phyloP scores from a whole-genome alignment of 495 filamentous ascomycete species.

The Friedmanniomyces simplex region DNA sequence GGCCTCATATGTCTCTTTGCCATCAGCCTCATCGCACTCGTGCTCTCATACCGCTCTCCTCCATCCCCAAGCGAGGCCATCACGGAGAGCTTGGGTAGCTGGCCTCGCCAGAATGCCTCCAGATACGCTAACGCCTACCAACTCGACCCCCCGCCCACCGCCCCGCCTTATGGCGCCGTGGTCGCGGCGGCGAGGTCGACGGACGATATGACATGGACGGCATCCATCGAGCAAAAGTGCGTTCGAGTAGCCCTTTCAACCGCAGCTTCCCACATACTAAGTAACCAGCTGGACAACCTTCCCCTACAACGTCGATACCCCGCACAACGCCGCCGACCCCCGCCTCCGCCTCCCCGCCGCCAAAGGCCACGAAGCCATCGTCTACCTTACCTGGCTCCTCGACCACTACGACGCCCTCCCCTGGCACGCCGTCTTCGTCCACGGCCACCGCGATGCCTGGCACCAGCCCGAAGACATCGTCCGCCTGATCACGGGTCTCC shows the following conservation, averaged over 20 bases:
- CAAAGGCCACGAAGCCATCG: slow-evolving; percentile 71
- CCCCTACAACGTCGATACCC: slow-evolving; percentile 7
- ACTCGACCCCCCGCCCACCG: not conserved
- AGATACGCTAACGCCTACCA: not conserved
- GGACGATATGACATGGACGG: not conserved
- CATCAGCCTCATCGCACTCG: not conserved
- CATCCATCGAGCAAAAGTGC: not conserved
- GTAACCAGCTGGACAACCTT: slow-evolving; percentile 3
- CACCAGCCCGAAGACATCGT: slow-evolving; percentile 42
- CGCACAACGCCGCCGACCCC: slow-evolving; percentile 2
- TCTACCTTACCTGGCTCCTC: slow-evolving; percentile 61
- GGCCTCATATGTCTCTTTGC: not conserved
- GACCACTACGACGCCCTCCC: slow-evolving; percentile 59
- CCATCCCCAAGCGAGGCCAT: not conserved
- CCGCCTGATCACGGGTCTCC: slow-evolving; percentile 22
- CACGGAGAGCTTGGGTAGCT: not conserved
- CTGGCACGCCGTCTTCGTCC: slow-evolving; percentile 58
- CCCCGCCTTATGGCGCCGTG: not conserved
- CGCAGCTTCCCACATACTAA: not conserved
- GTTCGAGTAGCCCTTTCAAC: not conserved
- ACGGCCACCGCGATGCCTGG: slow-evolving; percentile 39
- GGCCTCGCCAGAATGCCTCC: not conserved
- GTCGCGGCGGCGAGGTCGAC: not conserved
- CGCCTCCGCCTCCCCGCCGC: slow-evolving; percentile 1
- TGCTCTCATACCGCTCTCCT: not conserved